Base-by-base conservation (phyloP, 2,329 filamentous ascomycete species). In the Cyanodermella asteris region DNA sequence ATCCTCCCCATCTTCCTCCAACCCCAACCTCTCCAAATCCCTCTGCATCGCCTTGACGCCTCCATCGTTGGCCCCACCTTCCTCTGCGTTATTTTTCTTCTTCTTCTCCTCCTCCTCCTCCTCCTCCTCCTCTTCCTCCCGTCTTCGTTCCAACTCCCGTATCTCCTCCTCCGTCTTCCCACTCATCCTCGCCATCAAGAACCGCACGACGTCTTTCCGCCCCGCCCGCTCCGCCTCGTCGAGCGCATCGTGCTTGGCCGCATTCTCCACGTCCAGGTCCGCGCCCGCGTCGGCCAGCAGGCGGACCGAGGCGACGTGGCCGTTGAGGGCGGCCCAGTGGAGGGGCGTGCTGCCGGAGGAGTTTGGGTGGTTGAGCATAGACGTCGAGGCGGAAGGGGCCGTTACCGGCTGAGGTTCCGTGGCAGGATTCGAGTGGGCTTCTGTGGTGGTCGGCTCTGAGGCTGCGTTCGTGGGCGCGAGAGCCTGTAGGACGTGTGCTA, bases 301-400 rank as follows among this genome's bases (percentile, higher is more conserved):
- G 53, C 82, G 76, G 5, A 91, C 78, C 4, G 70, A 65, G 5
- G 72, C 64, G 3, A 94, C 54, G 40, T 93, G 82, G 2, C 82
- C 82, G 27, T 90, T 87, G 28, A 93, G 55, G 1, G 80, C 76
- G 0, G 84, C 84, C 82, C 82, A 94, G 51, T 97, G 87, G 29
- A 97, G 56, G 1, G 80, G 66, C 1, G 84, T 93, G 53, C 93
- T 94, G 22, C 81, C 82, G 22, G 75, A 72, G 32, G 68, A 56
- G 42, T 97, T 97, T 32, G 64, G 58, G 45, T 54, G 47, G 43
- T 56, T 50, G 24, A 57, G 27, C 4, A 54, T 38, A 4, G 40
- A 32, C n/a, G 6, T 33, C 30, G 21, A 38, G 16, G 28, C 37
- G 26, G 31, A 36, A 30, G 39, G 35, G 18, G 34, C 21, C 12